phyloP scores from a whole-genome alignment of 2,329 filamentous ascomycete genomes.

The Chrysoporthe austroafricana region DNA sequence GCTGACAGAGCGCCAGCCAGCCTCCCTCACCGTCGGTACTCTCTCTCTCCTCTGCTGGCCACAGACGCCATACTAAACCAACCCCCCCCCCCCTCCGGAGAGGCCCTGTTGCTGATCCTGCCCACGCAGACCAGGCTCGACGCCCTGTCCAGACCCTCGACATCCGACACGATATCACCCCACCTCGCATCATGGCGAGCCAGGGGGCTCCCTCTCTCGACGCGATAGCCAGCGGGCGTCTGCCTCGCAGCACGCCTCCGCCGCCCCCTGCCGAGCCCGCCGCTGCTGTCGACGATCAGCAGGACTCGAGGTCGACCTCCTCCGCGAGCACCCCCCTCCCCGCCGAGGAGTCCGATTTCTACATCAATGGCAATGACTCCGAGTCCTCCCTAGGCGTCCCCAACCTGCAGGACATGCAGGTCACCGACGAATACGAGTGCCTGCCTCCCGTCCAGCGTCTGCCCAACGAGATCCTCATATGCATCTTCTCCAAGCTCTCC shows the following conservation, averaged over 20 bases:
- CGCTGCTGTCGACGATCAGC: constrained; percentile 43
- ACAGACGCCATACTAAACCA: background rate
- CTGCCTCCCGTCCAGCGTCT: constrained; percentile 81
- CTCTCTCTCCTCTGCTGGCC: background rate
- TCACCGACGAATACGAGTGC: constrained; percentile 68
- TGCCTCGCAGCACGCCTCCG: constrained; percentile 20
- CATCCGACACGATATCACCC: background rate
- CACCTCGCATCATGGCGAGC: constrained; percentile 32
- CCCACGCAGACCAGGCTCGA: background rate
- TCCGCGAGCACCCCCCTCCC: constrained; percentile 76
- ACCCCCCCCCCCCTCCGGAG: too few relatives aligned
- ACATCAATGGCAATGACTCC: constrained; percentile 86
- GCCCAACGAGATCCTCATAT: constrained; percentile 92
- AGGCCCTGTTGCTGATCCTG: background rate
- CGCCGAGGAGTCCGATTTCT: constrained; percentile 90
- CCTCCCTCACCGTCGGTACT: background rate
- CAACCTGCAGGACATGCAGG: constrained; percentile 74
- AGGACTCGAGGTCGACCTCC: constrained; percentile 64
- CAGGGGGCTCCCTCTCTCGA: constrained; percentile 36
- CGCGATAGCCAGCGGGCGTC: constrained; percentile 31
- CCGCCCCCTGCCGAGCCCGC: constrained; percentile 29
- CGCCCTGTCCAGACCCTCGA: background rate
- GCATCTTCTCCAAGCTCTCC: constrained; percentile 84
- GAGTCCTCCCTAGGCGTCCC: constrained; percentile 87
- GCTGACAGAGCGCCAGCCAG: background rate